phyloP scores from a whole-genome alignment of 1,139 yeast genomes.

The Scheffersomyces parashehatae region DNA sequence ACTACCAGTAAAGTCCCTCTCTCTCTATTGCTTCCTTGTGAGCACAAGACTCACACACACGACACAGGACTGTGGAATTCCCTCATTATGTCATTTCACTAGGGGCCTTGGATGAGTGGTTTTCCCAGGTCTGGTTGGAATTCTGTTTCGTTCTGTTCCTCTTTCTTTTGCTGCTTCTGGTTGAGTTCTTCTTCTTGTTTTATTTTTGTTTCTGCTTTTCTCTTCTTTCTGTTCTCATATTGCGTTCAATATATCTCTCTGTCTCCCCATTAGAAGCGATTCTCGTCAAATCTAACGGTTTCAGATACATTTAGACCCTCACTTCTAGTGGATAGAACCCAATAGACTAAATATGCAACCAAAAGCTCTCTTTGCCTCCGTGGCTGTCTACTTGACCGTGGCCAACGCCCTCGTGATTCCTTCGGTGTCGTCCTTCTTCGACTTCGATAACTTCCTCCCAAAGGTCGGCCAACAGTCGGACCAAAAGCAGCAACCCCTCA shows the following conservation, averaged over 20 bases:
- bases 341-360: constrained; percentile 4
- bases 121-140: too few species aligned
- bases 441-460: constrained; percentile 10
- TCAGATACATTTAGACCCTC: too few species aligned
- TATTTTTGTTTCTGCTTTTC: background rate
- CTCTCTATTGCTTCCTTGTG: too few species aligned
- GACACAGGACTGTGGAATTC: too few species aligned
- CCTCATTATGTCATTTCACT: too few species aligned
- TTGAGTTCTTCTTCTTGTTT: background rate
- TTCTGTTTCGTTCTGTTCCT: too few species aligned
- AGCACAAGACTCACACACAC: too few species aligned
- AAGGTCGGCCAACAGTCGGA: constrained; percentile 1
- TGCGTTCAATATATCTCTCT: background rate
- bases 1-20: too few species aligned
- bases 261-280: background rate
- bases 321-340: too few species aligned
- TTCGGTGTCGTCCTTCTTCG: constrained; percentile 11
- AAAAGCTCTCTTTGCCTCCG: constrained; percentile 6
- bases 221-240: background rate
- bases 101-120: too few species aligned
- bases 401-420: constrained; percentile 18
- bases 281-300: too few species aligned
- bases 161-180: too few species aligned
- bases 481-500: background rate
- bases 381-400: constrained; percentile 8